Base-by-base conservation (phyloP, 2,329 filamentous ascomycete genomes). In the Paecilomyces variotii region DNA sequence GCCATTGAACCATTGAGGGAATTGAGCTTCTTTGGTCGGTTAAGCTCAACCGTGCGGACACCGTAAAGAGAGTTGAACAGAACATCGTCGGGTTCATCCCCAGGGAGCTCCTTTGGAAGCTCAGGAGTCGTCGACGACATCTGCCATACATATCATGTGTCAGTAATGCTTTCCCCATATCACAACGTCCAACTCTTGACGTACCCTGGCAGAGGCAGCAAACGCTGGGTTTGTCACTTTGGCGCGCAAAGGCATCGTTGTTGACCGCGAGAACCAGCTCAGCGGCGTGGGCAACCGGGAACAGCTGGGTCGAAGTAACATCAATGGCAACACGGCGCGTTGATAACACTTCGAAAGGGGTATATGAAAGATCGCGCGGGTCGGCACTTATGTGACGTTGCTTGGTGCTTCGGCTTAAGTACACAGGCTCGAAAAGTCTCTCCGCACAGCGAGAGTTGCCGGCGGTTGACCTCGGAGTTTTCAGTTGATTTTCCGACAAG, bases 1-100 rank as follows among this genome's bases (percentile, higher is more conserved):
- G 88, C 89, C 95, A 99, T 99, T 59, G 92, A 97, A 56, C 82
- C 89, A 74, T 95, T 92, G 65, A 99, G 85, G 27, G 93, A 89
- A 77, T 99, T 97, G 73, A 91, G 83, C 79, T 97, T 96, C 71
- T 84, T 82, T 4, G 93, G 94, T 60, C 94, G 87, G 80, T 99
- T 99, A 66, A 99, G 88, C 78, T 96, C 89, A 70, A 99, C 87
- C 66, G 88, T 91, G 62, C 94, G 90, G 55, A 97, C 84, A 63
- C 94, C 94, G 76, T 94, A 96, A 67, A 88, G 82, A 71, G 86
- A 91, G 75, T 86, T 86, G 82, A 99, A 99, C 61, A 96, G 81
- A 65, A 99, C 94, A 84, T 99, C 94, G 72, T 96, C 87, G 62
- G 87, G 81, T 56, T 91, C 87, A 75, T 97, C 91, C 59, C 78